These are phyloP conservation scores for Santalum album DNA, from an alignment of 164 flowering plant genomes.

Conservation along the genomic window DNA sequence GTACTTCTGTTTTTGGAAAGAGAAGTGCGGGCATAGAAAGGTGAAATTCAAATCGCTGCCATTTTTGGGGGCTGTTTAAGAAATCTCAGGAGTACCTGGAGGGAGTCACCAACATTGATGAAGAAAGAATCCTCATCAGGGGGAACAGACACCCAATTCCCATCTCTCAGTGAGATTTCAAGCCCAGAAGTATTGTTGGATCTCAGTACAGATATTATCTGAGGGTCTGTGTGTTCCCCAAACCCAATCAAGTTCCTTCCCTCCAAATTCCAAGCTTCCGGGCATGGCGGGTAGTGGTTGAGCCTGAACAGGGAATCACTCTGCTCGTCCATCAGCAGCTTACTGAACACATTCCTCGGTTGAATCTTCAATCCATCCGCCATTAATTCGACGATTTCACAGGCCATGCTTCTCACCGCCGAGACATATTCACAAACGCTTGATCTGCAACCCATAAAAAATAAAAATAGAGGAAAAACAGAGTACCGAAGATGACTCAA, in stretches of 20 bases:
- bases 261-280: conserved; percentile 13
- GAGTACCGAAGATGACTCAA: no score
- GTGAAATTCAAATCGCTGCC: no score
- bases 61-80: no score
- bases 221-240: conserved; percentile 45
- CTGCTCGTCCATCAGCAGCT: conserved; percentile 25
- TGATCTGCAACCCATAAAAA: conserved; percentile 14
- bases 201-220: conserved; percentile 31
- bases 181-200: conserved; percentile 37
- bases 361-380: conserved; percentile 28
- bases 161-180: conserved; percentile 21
- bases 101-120: conserved; percentile 37
- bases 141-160: conserved; percentile 30
- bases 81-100: conserved; percentile 25
- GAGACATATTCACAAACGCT: conserved; percentile 18
- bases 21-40: no score
- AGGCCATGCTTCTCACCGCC: conserved; percentile 23
- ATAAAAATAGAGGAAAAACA: no score
- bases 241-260: conserved; percentile 26
- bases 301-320: conserved; percentile 37
- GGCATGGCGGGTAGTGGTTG: conserved; percentile 34
- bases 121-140: conserved; percentile 31
- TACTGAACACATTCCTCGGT: conserved; percentile 26
- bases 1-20: no score
- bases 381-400: conserved; percentile 26